Percentiles rank a stretch among this genome's conserved stretches.
Conservation (phyloP, 306 rosid genomes). For the Quercus cerris region DNA sequence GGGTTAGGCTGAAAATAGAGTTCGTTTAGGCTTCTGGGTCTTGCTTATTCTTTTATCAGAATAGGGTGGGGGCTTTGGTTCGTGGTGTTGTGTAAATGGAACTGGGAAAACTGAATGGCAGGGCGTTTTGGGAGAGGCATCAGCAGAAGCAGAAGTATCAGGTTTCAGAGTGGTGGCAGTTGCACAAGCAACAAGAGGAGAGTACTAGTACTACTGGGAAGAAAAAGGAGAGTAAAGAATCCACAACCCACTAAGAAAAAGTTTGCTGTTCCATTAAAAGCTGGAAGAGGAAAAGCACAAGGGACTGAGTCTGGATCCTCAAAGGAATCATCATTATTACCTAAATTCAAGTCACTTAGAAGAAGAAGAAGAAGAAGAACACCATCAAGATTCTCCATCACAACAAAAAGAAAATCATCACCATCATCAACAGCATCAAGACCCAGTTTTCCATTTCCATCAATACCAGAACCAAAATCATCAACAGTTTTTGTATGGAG, state of each 20-base stretch:
- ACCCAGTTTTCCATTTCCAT: conserved; percentile 22
- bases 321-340: conserved; percentile 32
- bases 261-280: conserved; percentile 35
- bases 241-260: conserved; percentile 20
- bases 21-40: conserved; percentile 21
- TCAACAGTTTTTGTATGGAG: conserved; percentile 8
- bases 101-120: conserved; percentile 67
- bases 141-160: conserved; percentile 19
- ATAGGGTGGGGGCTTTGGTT: background rate
- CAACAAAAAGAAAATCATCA: conserved; percentile 12
- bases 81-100: conserved; percentile 48
- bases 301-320: conserved; percentile 87
- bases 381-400: conserved; percentile 22
- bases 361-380: conserved; percentile 21
- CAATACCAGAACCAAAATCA: conserved; percentile 26
- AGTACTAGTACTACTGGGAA: background rate
- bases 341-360: conserved; percentile 32
- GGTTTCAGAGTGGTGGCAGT: conserved; percentile 44
- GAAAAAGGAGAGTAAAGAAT: conserved; percentile 19
- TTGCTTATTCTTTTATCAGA: background rate
- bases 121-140: conserved; percentile 42
- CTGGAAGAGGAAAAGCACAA: conserved; percentile 64
- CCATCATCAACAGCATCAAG: background rate
- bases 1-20: conserved; percentile 58
- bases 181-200: conserved; percentile 30